Conservation (phyloP, 2,329 filamentous ascomycete species). For the Neonectria punicea region DNA sequence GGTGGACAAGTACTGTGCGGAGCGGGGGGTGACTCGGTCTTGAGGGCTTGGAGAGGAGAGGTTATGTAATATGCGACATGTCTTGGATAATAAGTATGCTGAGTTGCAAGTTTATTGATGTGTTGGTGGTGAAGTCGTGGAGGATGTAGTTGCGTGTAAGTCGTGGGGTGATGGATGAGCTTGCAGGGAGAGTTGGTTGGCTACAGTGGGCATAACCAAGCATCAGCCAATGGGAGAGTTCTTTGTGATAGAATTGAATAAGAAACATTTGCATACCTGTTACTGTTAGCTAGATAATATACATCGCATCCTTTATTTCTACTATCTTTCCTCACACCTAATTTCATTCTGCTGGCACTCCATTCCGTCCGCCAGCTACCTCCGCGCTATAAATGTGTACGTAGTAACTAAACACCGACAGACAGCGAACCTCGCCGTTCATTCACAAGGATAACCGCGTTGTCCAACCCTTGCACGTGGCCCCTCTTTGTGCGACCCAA, state of each 20-base stretch:
- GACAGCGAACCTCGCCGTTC: not conserved
- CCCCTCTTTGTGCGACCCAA: not conserved
- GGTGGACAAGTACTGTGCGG: conserved; percentile 78
- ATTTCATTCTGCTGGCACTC: not conserved
- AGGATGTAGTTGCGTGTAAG: not conserved
- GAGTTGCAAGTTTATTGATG: not conserved
- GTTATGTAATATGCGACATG: not conserved
- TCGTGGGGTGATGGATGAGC: not conserved
- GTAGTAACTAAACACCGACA: not conserved
- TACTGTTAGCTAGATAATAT: too few species aligned
- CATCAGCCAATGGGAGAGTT: not conserved
- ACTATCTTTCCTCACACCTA: not conserved
- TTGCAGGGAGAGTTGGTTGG: not conserved
- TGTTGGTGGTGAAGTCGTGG: not conserved
- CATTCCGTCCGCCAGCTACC: too few species aligned
- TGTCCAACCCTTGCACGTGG: not conserved
- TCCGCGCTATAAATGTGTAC: not conserved
- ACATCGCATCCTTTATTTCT: not conserved
- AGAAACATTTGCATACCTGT: not conserved
- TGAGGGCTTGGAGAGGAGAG: not conserved
- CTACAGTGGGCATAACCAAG: not conserved
- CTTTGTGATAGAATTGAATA: not conserved
- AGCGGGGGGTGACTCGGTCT: conserved; percentile 58
- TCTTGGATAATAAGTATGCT: not conserved
- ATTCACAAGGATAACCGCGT: not conserved